Percentiles rank a stretch among this genome's conserved stretches.
These are phyloP conservation scores for Massariosphaeria phaeospora DNA, from an alignment of 495 filamentous ascomycete species.

Conservation along the genomic window DNA sequence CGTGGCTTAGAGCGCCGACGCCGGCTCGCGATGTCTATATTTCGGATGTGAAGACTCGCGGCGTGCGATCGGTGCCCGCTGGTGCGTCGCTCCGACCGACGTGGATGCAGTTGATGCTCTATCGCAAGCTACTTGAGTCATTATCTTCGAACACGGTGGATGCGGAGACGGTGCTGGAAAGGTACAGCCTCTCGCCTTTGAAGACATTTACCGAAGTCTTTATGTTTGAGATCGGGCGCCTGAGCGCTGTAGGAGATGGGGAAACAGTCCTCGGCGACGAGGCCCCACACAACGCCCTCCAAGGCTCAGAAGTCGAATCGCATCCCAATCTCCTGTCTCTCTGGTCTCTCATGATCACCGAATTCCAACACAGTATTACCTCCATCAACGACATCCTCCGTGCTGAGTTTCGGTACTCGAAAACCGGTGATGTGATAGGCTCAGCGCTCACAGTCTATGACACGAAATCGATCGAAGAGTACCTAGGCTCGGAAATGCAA, in stretches of 20 bases:
- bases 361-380: conserved; percentile 31
- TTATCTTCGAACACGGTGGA: conserved; percentile 69
- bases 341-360: conserved; percentile 61
- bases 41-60: conserved; percentile 84
- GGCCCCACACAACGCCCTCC: conserved; percentile 14
- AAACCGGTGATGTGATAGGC: conserved; percentile 56
- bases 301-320: conserved; percentile 51
- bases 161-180: conserved; percentile 58
- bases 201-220: conserved; percentile 71
- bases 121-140: conserved; percentile 75
- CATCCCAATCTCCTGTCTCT: conserved; percentile 58
- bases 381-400: conserved; percentile 46
- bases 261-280: conserved; percentile 26
- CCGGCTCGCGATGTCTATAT: conserved; percentile 57
- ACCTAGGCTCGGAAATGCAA: conserved; percentile 62
- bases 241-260: conserved; percentile 52
- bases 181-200: conserved; percentile 62
- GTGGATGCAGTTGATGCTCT: conserved; percentile 81
- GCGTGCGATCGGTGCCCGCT: conserved; percentile 55
- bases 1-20: conserved; percentile 13
- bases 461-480: conserved; percentile 53
- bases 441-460: conserved; percentile 67
- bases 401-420: conserved; percentile 57
- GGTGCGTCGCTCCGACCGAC: conserved; percentile 69
- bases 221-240: conserved; percentile 66